Evolutionary conservation across 2,329 filamentous ascomycete species (phyloP).

Genomic region (Pyricularia sp.): DNA sequence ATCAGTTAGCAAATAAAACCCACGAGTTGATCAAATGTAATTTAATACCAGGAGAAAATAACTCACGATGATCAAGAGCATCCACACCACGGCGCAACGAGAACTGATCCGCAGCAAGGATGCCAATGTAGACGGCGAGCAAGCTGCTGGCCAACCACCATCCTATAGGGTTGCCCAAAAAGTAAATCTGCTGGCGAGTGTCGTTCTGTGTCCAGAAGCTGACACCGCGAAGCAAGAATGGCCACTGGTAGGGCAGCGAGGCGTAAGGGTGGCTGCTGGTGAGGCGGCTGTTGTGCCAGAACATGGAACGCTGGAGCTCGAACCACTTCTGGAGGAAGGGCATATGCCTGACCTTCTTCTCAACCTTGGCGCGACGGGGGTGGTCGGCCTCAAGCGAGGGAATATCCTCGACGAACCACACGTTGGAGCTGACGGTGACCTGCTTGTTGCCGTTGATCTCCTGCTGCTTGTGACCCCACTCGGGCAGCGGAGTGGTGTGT

Average conservation of each 20-base stretch:
- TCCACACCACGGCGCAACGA: slow-evolving; percentile 89
- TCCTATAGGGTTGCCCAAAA: slow-evolving; percentile 90
- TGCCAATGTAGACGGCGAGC: slow-evolving; percentile 85
- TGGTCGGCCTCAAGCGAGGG: slow-evolving; percentile 66
- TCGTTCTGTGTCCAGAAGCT: slow-evolving; percentile 99
- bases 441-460: slow-evolving; percentile 99
- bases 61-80: slow-evolving; percentile 86
- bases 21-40: too few relatives aligned
- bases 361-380: slow-evolving; percentile 64
- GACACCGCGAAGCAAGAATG: slow-evolving; percentile 91
- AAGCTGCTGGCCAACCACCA: slow-evolving; percentile 96
- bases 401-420: slow-evolving; percentile 91
- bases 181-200: slow-evolving; percentile 95
- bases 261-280: slow-evolving; percentile 96
- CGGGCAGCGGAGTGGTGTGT: slow-evolving; percentile 85
- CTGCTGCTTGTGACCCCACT: slow-evolving; percentile 95
- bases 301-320: slow-evolving; percentile 96
- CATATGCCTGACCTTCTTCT: slow-evolving; percentile 70
- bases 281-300: slow-evolving; percentile 97
- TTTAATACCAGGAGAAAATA: background rate
- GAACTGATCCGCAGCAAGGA: slow-evolving; percentile 85
- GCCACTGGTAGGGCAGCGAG: slow-evolving; percentile 93
- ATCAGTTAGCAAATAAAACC: background rate
- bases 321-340: slow-evolving; percentile 93
- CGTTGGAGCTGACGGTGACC: slow-evolving; percentile 75